Evolutionary conservation across 1,284 basidiomycete species (phyloP).

Genomic region (Peniophora sp.): DNA sequence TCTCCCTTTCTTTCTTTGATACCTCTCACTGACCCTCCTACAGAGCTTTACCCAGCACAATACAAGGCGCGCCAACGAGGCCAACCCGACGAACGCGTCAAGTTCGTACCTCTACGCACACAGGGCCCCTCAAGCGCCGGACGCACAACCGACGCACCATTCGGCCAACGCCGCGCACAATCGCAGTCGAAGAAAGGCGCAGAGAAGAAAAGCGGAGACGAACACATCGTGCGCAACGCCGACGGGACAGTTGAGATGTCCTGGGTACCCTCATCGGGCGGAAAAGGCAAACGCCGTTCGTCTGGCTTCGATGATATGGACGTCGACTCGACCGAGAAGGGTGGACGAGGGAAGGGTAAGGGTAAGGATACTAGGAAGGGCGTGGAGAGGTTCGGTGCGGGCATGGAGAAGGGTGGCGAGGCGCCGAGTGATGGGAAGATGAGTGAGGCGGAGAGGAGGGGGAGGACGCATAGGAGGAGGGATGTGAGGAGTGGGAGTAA

Average conservation of each 20-base stretch:
- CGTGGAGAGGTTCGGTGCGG: conserved; percentile 76
- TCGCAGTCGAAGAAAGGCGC: conserved; percentile 1
- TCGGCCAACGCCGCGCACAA: conserved; percentile 56
- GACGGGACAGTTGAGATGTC: conserved; percentile 60
- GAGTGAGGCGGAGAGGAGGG: conserved; percentile 53
- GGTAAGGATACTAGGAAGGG: conserved; percentile 45
- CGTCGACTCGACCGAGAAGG: conserved; percentile 14
- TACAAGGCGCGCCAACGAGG: conserved; percentile 15
- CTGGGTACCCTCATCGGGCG: conserved; percentile 44
- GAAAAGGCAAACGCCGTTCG: conserved; percentile 17
- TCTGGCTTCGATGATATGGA: conserved; percentile 24
- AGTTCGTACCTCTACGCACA: conserved; percentile 52
- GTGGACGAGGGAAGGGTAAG: conserved; percentile 23
- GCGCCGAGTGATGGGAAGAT: conserved; percentile 33
- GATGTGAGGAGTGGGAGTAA: conserved; percentile 80
- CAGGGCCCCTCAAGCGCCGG: conserved; percentile 22
- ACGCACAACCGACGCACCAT: conserved; percentile 35
- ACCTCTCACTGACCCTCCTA: not conserved
- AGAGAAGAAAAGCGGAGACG: conserved; percentile 6
- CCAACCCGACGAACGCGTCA: conserved; percentile 27
- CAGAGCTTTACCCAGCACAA: conserved; percentile 1
- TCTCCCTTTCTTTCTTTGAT: not conserved
- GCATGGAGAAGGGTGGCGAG: conserved; percentile 72
- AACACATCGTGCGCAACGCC: conserved; percentile 17
- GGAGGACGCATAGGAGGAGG: conserved; percentile 64